Percentiles rank a stretch among this genome's conserved stretches.
Conservation (phyloP, 495 filamentous ascomycete genomes). For the Filosporella fistucella region DNA sequence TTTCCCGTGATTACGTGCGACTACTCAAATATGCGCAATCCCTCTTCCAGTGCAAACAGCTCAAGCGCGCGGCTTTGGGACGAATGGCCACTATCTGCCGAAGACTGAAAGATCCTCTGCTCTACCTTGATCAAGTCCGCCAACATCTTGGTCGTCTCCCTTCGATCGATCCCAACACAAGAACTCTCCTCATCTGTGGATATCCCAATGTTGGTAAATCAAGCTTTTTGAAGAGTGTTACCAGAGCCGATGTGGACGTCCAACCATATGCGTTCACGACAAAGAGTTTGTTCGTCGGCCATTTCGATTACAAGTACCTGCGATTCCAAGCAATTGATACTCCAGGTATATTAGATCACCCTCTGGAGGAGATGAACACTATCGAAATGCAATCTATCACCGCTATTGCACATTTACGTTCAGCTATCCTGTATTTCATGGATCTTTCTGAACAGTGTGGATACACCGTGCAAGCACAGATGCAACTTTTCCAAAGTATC, state of each 20-base stretch:
- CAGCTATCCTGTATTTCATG: constrained; percentile 96
- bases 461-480: constrained; percentile 87
- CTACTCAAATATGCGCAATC: constrained; percentile 94
- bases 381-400: constrained; percentile 99
- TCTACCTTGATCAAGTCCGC: constrained; percentile 95
- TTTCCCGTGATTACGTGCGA: constrained; percentile 89
- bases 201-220: constrained; percentile 99
- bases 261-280: constrained; percentile 99
- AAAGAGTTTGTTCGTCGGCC: constrained; percentile 94
- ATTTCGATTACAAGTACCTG: constrained; percentile 98
- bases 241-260: constrained; percentile 92
- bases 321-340: constrained; percentile 80
- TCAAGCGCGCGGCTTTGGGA: constrained; percentile 84
- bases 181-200: constrained; percentile 91
- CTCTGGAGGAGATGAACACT: constrained; percentile 99
- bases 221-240: constrained; percentile 86
- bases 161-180: constrained; percentile 94
- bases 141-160: constrained; percentile 97
- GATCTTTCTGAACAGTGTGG: constrained; percentile 97
- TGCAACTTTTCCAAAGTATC: constrained; percentile 90
- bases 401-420: constrained; percentile 91
- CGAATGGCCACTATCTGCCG: constrained; percentile 96
- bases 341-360: constrained; percentile 94
- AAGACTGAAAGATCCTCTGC: constrained; percentile 85
- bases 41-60: constrained; percentile 92